phyloP scores from a whole-genome alignment of 2,329 filamentous ascomycete species.

The Aureobasidium sp. region DNA sequence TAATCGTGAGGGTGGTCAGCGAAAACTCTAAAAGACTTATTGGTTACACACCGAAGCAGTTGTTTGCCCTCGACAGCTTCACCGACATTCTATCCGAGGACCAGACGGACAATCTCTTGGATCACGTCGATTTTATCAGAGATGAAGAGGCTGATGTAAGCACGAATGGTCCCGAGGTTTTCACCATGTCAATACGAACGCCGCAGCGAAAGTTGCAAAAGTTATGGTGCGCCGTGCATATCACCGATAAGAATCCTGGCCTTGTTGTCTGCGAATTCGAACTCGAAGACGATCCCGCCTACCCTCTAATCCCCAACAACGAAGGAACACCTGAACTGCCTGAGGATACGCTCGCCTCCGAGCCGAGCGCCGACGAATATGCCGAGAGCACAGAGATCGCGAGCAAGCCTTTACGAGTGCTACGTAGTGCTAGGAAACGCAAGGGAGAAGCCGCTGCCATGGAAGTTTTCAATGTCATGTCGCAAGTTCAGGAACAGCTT shows the following conservation, averaged over 20 bases:
- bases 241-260: constrained; percentile 58
- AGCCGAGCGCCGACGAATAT: constrained; percentile 66
- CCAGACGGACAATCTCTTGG: constrained; percentile 72
- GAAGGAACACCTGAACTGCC: constrained; percentile 54
- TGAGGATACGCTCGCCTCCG: constrained; percentile 64
- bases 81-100: constrained; percentile 78
- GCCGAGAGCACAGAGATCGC: constrained; percentile 65
- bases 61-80: constrained; percentile 69
- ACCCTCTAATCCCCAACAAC: constrained; percentile 55
- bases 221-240: constrained; percentile 81
- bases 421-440: constrained; percentile 65
- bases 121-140: constrained; percentile 80
- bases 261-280: constrained; percentile 85
- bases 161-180: constrained; percentile 75
- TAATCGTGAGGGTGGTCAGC: constrained; percentile 65
- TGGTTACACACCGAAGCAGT: constrained; percentile 65
- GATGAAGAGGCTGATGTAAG: constrained; percentile 72
- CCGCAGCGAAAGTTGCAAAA: constrained; percentile 52
- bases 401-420: constrained; percentile 68
- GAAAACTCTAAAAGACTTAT: constrained; percentile 71
- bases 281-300: constrained; percentile 63
- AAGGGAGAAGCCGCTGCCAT: constrained; percentile 74
- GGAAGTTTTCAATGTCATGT: constrained; percentile 88
- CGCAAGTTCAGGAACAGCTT: constrained; percentile 82
- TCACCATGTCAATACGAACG: constrained; percentile 64